Conservation (phyloP, 148 eudicot species). For the Pouteria glomerata region DNA sequence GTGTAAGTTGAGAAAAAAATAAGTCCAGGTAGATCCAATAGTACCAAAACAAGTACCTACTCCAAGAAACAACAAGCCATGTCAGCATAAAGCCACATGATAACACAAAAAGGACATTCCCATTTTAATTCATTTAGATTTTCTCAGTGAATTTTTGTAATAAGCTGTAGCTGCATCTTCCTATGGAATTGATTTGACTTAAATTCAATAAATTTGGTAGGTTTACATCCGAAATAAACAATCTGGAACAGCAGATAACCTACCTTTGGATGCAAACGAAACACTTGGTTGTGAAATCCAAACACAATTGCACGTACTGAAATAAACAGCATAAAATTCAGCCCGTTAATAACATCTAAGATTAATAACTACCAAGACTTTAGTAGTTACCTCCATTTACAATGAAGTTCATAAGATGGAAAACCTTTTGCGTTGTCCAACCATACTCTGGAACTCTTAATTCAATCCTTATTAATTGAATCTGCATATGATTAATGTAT, state of each 20-base stretch:
- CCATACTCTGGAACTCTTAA: conserved; percentile 81
- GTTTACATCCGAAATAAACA: too few relatives aligned
- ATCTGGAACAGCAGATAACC: conserved; percentile 1
- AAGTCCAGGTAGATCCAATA: conserved; percentile 83
- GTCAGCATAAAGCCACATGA: conserved; percentile 1
- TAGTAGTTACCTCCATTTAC: conserved; percentile 75
- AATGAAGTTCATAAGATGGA: conserved; percentile 90
- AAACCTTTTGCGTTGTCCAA: conserved; percentile 89
- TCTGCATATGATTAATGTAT: conserved; percentile 36
- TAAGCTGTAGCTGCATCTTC: background rate
- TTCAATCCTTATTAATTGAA: conserved; percentile 78
- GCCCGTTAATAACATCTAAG: background rate
- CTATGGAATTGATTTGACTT: background rate
- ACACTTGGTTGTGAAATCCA: conserved; percentile 70
- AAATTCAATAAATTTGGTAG: too few relatives aligned
- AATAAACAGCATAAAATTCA: conserved; percentile 15
- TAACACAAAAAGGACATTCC: background rate
- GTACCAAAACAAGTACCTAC: conserved; percentile 57
- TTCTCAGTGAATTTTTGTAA: background rate
- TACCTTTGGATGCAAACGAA: conserved; percentile 64
- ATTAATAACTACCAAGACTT: background rate
- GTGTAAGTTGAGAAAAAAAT: conserved; percentile 89
- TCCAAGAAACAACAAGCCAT: conserved; percentile 4
- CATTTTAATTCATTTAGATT: background rate
- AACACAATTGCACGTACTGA: conserved; percentile 82